Base-by-base conservation (phyloP, 1,284 basidiomycete genomes). In the Ceratobasidium sp. region DNA sequence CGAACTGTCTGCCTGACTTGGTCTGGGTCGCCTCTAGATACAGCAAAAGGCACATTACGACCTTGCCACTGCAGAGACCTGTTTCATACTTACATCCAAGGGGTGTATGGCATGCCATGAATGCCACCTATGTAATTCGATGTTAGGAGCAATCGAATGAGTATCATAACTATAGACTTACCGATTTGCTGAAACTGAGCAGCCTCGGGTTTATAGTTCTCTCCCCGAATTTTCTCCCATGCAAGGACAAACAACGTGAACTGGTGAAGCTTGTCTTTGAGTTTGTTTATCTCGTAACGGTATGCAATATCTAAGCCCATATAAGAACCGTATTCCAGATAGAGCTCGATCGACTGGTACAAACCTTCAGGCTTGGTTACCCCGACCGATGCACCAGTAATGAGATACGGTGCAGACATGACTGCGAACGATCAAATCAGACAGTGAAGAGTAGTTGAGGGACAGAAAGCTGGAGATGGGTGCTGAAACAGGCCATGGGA, bases 61-160 rank as follows among this genome's bases (percentile, higher is more conserved):
- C 8, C 32, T 23, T 45, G 12, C 9, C 26, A n/a, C 2, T 26
- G 36, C 26, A 10, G 23, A 9, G 32, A 3, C 14, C 14, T 12
- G n/a, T n/a, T 18, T 6, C 18, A 32, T 18, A 52, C 62, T 39
- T 60, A 74, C 73, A 39, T 26, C 61, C 69, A 74, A 28, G 46
- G 73, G 26, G 28, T n/a, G 36, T 74, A 74, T 14, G 73, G 73
- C 43, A 72, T 69, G 0, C 73, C 73, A 39, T 74, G 73, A 34
- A 74, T 74, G 4, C 71, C 70, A 23, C 21, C 71, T 70, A 34
- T 30, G 18, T 8, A 23, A 12, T 10, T 2, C 50, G 14, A 23
- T 10, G 36, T 28, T 32, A 55, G 39, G 32, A n/a, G n/a, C n/a
- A 28, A 16, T 26, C 28, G n/a, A 30, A 18, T 18, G 3, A 9